A percentile compares a stretch with the other conserved stretches of the same genome.
Conservation (phyloP, 2,329 filamentous ascomycete species). For the Dactylellina leptospora region DNA sequence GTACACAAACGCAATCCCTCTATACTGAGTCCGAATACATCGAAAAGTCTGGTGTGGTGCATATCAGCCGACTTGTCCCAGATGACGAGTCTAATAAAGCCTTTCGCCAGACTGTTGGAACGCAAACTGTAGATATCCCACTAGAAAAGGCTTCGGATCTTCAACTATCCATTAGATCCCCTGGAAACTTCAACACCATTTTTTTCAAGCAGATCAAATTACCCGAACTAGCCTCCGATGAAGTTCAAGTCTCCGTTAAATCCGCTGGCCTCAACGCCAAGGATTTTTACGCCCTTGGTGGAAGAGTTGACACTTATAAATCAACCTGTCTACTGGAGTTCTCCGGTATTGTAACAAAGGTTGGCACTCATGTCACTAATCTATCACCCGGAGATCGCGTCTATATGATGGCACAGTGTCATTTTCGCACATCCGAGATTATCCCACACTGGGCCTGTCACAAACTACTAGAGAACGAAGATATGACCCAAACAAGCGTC, state of each 20-base stretch:
- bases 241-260: constrained; percentile 58
- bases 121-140: constrained; percentile 20
- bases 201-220: constrained; percentile 54
- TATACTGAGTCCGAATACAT: constrained; percentile 57
- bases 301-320: constrained; percentile 56
- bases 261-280: constrained; percentile 57
- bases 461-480: constrained; percentile 62
- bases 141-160: constrained; percentile 23
- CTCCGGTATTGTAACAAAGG: constrained; percentile 56
- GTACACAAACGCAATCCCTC: constrained; percentile 11
- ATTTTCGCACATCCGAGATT: constrained; percentile 54
- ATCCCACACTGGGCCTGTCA: constrained; percentile 56
- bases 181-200: constrained; percentile 57
- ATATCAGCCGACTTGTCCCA: constrained; percentile 57
- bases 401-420: constrained; percentile 55
- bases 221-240: constrained; percentile 52
- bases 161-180: constrained; percentile 56
- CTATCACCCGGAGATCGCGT: constrained; percentile 57
- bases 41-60: constrained; percentile 58
- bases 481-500: neutral
- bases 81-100: constrained; percentile 54
- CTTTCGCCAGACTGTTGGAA: constrained; percentile 52
- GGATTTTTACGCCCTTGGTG: constrained; percentile 57
- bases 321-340: constrained; percentile 57
- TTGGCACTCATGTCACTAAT: constrained; percentile 51